phyloP scores from a whole-genome alignment of 805 yeast species.

The Metahyphopichia silvanorum region DNA sequence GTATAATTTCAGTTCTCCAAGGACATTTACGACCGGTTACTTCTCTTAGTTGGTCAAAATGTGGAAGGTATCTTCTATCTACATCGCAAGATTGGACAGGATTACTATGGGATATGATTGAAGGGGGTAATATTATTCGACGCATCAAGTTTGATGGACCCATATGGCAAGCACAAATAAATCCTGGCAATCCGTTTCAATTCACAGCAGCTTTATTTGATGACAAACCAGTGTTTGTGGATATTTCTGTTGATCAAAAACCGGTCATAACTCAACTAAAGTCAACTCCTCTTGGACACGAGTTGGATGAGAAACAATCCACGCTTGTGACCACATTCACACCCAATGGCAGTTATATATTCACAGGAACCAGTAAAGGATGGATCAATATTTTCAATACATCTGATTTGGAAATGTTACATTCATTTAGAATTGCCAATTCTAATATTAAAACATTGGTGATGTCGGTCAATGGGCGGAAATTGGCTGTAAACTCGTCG shows the following conservation, averaged over 20 bases:
- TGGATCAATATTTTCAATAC: constrained; percentile 52
- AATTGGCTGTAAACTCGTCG: constrained; percentile 71
- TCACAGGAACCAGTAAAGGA: constrained; percentile 82
- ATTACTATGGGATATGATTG: constrained; percentile 72
- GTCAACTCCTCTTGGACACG: constrained; percentile 13
- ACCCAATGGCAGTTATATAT: constrained; percentile 50
- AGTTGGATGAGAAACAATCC: constrained; percentile 29
- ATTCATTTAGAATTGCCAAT: constrained; percentile 55
- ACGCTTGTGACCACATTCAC: constrained; percentile 52
- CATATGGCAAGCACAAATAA: constrained; percentile 64
- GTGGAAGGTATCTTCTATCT: constrained; percentile 67
- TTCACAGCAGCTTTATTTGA: constrained; percentile 69
- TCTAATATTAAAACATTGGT: constrained; percentile 69
- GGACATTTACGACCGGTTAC: constrained; percentile 75
- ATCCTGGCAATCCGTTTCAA: constrained; percentile 43
- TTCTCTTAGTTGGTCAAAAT: constrained; percentile 68
- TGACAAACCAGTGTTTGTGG: constrained; percentile 54
- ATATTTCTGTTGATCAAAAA: constrained; percentile 21
- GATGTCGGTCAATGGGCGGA: constrained; percentile 55
- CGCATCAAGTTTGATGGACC: constrained; percentile 61
- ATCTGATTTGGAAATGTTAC: constrained; percentile 31
- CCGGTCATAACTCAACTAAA: constrained; percentile 14
- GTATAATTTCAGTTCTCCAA: constrained; percentile 50
- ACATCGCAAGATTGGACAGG: constrained; percentile 81
- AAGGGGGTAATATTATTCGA: constrained; percentile 33